A percentile compares a stretch with the other conserved stretches of the same genome.
phyloP scores from a whole-genome alignment of 176 grass and related monocot genomes.

The Neostapfia colusana region DNA sequence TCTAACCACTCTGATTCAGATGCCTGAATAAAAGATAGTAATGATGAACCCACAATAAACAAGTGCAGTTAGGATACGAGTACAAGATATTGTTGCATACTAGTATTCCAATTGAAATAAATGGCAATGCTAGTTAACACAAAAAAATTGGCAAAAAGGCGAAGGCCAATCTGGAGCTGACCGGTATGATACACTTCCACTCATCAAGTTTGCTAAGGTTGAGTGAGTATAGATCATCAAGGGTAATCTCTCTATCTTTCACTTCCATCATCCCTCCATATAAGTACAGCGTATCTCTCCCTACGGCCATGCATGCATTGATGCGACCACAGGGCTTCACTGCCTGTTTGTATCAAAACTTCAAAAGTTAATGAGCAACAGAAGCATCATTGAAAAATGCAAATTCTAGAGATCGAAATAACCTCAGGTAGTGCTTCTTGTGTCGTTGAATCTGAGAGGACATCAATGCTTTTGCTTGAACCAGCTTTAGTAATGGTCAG shows the following conservation, averaged over 20 bases:
- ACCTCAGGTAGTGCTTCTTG: slow-evolving; percentile 64
- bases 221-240: slow-evolving; percentile 95
- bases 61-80: neutral
- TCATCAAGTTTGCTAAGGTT: slow-evolving; percentile 98
- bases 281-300: slow-evolving; percentile 85
- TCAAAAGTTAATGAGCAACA: slow-evolving; percentile 24
- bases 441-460: slow-evolving; percentile 47
- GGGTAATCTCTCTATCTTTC: slow-evolving; percentile 94
- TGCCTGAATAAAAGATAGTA: slow-evolving; percentile 48
- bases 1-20: slow-evolving; percentile 98
- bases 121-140: neutral
- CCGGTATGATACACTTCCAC: slow-evolving; percentile 93
- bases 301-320: slow-evolving; percentile 87
- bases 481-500: slow-evolving; percentile 54
- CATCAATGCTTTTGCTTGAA: slow-evolving; percentile 55
- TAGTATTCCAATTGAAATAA: slow-evolving; percentile 14
- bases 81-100: slow-evolving; percentile 5
- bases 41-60: slow-evolving; percentile 2
- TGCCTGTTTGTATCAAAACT: slow-evolving; percentile 44
- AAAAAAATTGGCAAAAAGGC: slow-evolving; percentile 5
- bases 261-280: slow-evolving; percentile 99
- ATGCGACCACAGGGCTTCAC: slow-evolving; percentile 89
- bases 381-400: slow-evolving; percentile 27
- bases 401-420: slow-evolving; percentile 33
- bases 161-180: slow-evolving; percentile 38